These are phyloP conservation scores for Tieghemostelium lacteum DNA, from an alignment of 78 protist species.

Conservation along the genomic window DNA sequence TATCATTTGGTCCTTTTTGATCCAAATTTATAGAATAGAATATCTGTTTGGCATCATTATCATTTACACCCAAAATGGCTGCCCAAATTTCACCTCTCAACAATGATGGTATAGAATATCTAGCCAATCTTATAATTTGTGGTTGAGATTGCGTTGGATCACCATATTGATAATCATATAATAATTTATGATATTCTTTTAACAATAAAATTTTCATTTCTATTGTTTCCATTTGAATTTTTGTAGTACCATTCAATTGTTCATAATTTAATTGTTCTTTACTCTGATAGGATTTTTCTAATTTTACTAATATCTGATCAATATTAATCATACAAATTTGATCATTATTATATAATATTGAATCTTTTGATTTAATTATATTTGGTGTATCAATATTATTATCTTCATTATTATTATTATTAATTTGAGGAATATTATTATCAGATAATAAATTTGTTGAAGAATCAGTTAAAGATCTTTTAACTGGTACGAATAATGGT, in stretches of 20 bases:
- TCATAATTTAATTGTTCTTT: neutral
- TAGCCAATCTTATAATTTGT: conserved; percentile 68
- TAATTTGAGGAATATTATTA: no score
- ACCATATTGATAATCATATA: conserved; percentile 44
- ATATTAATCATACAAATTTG: conserved; percentile 8
- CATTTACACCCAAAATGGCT: conserved; percentile 79
- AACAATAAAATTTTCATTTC: conserved; percentile 25
- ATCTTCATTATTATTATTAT: neutral
- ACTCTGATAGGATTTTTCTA: neutral
- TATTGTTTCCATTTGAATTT: neutral
- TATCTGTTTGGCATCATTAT: neutral
- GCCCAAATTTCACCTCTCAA: conserved; percentile 89
- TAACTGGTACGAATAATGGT: conserved; percentile 59
- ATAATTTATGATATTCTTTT: conserved; percentile 33
- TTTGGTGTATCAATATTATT: neutral
- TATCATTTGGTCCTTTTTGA: conserved; percentile 63
- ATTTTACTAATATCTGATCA: neutral
- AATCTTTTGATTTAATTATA: conserved; percentile 31
- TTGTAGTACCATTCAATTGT: neutral
- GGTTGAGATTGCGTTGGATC: conserved; percentile 73
- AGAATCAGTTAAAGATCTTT: conserved; percentile 4
- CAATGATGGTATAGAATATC: conserved; percentile 70
- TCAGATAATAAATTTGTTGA: neutral
- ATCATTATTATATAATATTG: conserved; percentile 23
- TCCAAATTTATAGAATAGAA: conserved; percentile 33